These are phyloP conservation scores for Volvox reticuliferus DNA, from an alignment of 139 green algal genomes.

Conservation along the genomic window DNA sequence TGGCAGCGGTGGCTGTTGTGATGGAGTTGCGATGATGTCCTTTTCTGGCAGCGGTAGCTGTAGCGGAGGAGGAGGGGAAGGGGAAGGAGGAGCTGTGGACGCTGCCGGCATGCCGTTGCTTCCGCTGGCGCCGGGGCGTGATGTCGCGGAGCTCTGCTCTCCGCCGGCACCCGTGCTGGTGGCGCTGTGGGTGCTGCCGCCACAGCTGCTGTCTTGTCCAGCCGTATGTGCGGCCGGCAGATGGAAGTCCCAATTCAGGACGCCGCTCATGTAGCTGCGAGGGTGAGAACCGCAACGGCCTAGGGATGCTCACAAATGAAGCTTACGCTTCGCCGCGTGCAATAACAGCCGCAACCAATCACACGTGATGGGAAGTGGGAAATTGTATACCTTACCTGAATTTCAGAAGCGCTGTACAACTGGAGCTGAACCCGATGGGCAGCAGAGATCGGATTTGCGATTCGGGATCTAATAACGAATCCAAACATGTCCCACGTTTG, in stretches of 20 bases:
- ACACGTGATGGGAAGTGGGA: too few relatives aligned
- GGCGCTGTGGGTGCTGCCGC: background rate
- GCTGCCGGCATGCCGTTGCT: background rate
- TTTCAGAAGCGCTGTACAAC: too few relatives aligned
- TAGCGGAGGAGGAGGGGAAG: background rate
- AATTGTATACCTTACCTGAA: too few relatives aligned
- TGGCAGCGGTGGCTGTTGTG: background rate
- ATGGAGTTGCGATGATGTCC: background rate
- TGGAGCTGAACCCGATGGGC: too few relatives aligned
- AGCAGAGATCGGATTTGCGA: too few relatives aligned
- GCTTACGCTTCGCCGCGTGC: too few relatives aligned
- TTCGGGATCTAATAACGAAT: too few relatives aligned
- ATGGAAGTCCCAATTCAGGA: constrained; percentile 45
- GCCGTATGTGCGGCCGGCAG: background rate
- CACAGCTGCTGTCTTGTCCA: background rate
- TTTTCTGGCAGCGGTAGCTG: background rate
- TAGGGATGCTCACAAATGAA: too few relatives aligned
- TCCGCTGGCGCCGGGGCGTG: background rate
- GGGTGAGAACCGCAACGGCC: too few relatives aligned
- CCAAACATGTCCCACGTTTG: too few relatives aligned
- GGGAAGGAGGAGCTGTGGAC: background rate
- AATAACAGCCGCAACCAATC: too few relatives aligned
- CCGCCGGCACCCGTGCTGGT: background rate
- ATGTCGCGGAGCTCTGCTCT: background rate
- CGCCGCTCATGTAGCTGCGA: constrained; percentile 38